Evolutionary conservation across 1,139 yeast genomes (phyloP), one percentile per base, ranked within the genome.

Genomic region (Meyerozyma smithsonii): DNA sequence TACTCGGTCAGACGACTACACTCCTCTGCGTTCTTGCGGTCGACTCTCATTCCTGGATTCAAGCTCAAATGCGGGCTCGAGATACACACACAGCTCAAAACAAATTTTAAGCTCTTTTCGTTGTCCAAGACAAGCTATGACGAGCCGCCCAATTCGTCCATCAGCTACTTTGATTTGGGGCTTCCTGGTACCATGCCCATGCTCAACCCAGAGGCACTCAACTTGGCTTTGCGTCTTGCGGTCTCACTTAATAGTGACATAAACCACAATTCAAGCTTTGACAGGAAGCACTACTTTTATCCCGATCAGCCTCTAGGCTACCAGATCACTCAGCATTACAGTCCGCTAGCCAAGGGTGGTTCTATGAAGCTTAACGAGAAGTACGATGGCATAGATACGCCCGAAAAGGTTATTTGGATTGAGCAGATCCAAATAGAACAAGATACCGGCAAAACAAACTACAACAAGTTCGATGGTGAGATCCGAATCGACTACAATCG

Each of bases 281-380:
- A 92, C 56, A 68, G 99, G 46, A 92, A 92, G 58, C 99, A 92
- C 59, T 92, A 92, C 59, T 90, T 92, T 59, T 92, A 92, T 57
- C 94, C 94, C 1, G 99, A 92, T 59, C 97, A 92, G 59, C 98
- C 98, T 0, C 65, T 86, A 39, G 99, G 99, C 0, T 92, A 89
- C 59, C 99, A 92, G 57, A 83, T 92, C 41, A 92, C 99, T 0
- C 99, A 92, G 62, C 86, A 80, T 54, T 88, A 77, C 56, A 72
- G 74, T 36, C 97, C 99, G 1, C 68, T 86, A 37, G 95, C 97
- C 1, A 68, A 59, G 28, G 68, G 75, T 37, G 98, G 98, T 0
- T 48, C 45, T 16, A 39, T 92, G 35, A 58, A 57, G 24, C 58
- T 92, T 36, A 59, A 51, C 10, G 60, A 64, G 18, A 62, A 74